Percentiles rank a stretch among this genome's conserved stretches.
phyloP scores from a whole-genome alignment of 208 protist species.

The Acanthamoeba royreba region DNA sequence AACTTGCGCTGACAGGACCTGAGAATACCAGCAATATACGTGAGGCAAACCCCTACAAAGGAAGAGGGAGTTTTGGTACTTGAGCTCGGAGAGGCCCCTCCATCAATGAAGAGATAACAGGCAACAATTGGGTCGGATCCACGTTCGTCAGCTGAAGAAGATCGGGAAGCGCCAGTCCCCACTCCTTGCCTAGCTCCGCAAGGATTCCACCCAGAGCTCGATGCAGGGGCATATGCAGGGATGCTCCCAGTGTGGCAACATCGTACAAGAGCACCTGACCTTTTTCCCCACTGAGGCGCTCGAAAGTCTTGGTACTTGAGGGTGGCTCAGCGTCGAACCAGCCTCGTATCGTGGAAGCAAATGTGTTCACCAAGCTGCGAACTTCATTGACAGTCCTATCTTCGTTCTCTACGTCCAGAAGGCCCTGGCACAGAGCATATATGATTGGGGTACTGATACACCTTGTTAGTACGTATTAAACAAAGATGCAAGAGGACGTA shows the following conservation, averaged over 20 bases:
- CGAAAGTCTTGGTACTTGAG: neutral
- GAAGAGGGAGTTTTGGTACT: neutral
- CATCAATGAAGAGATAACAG: neutral
- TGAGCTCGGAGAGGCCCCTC: neutral
- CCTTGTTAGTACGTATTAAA: neutral
- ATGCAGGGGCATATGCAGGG: neutral
- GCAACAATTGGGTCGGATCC: neutral
- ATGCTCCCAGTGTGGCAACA: neutral
- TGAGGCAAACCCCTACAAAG: too few relatives aligned
- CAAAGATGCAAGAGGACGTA: neutral
- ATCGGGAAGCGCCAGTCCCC: neutral
- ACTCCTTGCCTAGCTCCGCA: neutral
- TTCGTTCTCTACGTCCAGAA: neutral
- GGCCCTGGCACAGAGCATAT: neutral
- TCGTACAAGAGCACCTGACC: neutral
- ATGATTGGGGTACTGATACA: neutral
- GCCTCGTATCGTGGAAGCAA: neutral
- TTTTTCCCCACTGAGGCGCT: neutral
- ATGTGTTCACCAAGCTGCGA: neutral
- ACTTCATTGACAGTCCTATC: neutral
- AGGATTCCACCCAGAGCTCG: neutral
- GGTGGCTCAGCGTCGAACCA: neutral
- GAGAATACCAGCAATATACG: too few relatives aligned
- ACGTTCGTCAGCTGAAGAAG: neutral
- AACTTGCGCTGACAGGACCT: slow-evolving; percentile 22